A percentile compares a stretch with the other conserved stretches of the same genome.
These are phyloP conservation scores for Yarrowia keelungensis DNA, from an alignment of 805 yeast species.

Conservation along the genomic window DNA sequence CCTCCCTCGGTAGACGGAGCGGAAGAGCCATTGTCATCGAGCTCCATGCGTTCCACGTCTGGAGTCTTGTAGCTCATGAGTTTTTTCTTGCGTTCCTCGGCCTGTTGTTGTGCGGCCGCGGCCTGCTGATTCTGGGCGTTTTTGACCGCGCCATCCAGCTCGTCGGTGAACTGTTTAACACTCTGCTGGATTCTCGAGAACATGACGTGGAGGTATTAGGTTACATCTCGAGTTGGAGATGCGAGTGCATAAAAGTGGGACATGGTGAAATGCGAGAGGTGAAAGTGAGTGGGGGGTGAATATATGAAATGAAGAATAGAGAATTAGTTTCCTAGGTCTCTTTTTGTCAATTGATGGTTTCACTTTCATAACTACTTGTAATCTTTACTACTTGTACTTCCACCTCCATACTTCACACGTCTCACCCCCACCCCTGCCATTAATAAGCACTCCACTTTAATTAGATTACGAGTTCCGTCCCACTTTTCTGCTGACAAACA, in stretches of 20 bases:
- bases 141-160: slow-evolving; percentile 55
- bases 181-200: slow-evolving; percentile 65
- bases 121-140: slow-evolving; percentile 40
- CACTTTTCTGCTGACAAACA: slow-evolving; percentile 18
- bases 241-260: slow-evolving; percentile 24
- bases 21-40: slow-evolving; percentile 21
- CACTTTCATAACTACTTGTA: too few species aligned
- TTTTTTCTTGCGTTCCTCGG: slow-evolving; percentile 41
- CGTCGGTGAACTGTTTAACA: slow-evolving; percentile 69
- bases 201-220: slow-evolving; percentile 50
- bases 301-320: too few species aligned
- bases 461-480: slow-evolving; percentile 2
- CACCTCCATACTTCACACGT: not conserved
- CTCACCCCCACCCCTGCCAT: not conserved
- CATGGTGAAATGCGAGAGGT: too few species aligned
- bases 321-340: too few species aligned
- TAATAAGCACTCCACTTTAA: not conserved
- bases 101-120: slow-evolving; percentile 21
- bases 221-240: slow-evolving; percentile 14
- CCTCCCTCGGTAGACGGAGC: slow-evolving; percentile 9
- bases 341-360: not conserved
- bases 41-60: slow-evolving; percentile 42
- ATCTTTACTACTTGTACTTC: too few species aligned
- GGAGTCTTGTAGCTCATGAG: slow-evolving; percentile 43
- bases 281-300: too few species aligned